phyloP scores from a whole-genome alignment of 768 basidiomycete species.

The Naematelia encephala region DNA sequence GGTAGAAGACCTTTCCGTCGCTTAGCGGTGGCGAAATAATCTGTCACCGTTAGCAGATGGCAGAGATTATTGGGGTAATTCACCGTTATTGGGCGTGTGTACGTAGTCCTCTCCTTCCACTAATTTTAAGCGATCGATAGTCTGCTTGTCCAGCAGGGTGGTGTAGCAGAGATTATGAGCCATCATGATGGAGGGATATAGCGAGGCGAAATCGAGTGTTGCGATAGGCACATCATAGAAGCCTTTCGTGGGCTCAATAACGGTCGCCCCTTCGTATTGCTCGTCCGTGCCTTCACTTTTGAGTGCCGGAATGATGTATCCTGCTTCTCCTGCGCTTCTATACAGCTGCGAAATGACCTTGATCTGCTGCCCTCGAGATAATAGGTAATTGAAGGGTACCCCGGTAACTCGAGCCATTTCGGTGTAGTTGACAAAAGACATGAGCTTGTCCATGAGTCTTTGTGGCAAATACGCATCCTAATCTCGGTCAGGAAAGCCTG shows the following conservation, averaged over 20 bases:
- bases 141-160: slow-evolving; percentile 76
- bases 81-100: slow-evolving; percentile 93
- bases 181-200: slow-evolving; percentile 99
- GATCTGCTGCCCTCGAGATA: slow-evolving; percentile 94
- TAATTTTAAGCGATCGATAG: slow-evolving; percentile 72
- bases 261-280: slow-evolving; percentile 97
- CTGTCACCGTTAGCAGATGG: slow-evolving; percentile 55
- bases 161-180: slow-evolving; percentile 99
- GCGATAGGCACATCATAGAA: slow-evolving; percentile 97
- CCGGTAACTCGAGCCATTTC: slow-evolving; percentile 99
- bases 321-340: slow-evolving; percentile 85
- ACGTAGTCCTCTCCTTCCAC: slow-evolving; percentile 86
- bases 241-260: slow-evolving; percentile 93
- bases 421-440: slow-evolving; percentile 97
- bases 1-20: slow-evolving; percentile 86
- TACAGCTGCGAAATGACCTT: slow-evolving; percentile 95
- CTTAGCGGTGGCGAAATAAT: slow-evolving; percentile 72
- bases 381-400: slow-evolving; percentile 95
- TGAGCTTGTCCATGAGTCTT: slow-evolving; percentile 89
- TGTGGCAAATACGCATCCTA: slow-evolving; percentile 98
- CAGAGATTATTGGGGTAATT: slow-evolving; percentile 12
- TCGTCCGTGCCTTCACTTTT: slow-evolving; percentile 90
- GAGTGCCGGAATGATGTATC: slow-evolving; percentile 79
- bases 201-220: slow-evolving; percentile 94
- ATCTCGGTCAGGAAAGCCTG: slow-evolving; percentile 1